phyloP scores from a whole-genome alignment of 495 filamentous ascomycete genomes.

The Penicillium bovifimosum region DNA sequence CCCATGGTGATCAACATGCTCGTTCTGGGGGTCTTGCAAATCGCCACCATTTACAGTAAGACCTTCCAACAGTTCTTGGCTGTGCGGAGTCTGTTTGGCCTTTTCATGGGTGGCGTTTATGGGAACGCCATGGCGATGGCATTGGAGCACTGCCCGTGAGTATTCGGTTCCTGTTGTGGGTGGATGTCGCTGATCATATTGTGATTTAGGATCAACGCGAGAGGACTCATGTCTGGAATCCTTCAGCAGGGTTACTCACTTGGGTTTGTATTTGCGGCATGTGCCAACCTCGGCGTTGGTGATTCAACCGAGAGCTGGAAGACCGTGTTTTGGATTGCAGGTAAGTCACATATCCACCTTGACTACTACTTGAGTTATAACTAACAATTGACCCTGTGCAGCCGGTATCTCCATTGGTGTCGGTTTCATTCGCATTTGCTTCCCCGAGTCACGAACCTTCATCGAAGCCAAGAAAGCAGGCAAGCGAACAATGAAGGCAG shows the following conservation, averaged over 20 bases:
- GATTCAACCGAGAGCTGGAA: constrained; percentile 54
- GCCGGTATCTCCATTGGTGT: constrained; percentile 59
- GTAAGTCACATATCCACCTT: constrained; percentile 6
- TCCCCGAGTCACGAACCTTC: constrained; percentile 70
- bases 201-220: constrained; percentile 45
- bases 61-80: constrained; percentile 66
- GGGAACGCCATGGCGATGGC: constrained; percentile 79
- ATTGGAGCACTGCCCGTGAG: constrained; percentile 65
- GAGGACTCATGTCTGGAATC: constrained; percentile 72
- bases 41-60: constrained; percentile 63
- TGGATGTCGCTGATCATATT: background rate
- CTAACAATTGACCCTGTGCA: background rate
- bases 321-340: constrained; percentile 57
- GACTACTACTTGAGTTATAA: background rate
- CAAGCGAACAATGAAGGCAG: constrained; percentile 40
- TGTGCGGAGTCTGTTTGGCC: constrained; percentile 65
- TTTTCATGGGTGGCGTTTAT: constrained; percentile 81
- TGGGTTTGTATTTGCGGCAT: constrained; percentile 69
- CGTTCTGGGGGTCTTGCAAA: constrained; percentile 56
- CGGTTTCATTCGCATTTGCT: constrained; percentile 56
- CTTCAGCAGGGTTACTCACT: constrained; percentile 74
- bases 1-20: constrained; percentile 73
- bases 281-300: constrained; percentile 61
- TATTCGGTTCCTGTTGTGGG: background rate
- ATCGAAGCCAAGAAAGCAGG: constrained; percentile 54